Base-by-base conservation (phyloP, 306 rosid genomes). In the Gleditsia sinensis region DNA sequence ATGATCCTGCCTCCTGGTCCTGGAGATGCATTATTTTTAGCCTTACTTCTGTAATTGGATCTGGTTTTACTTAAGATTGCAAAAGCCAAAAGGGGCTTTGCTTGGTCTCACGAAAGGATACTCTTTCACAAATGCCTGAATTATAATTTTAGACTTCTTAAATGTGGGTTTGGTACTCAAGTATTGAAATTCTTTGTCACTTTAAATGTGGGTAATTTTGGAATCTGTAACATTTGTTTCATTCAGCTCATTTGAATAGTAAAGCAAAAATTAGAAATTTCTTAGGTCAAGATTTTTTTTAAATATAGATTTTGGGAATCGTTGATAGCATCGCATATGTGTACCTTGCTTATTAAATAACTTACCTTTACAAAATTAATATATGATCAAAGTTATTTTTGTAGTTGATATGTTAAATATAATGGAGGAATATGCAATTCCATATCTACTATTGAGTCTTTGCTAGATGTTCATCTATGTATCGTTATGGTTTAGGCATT, bases 401-500 rank as follows among this genome's bases (percentile, higher is more conserved):
- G 12, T 57, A 57, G 5, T 57, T 28, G 39, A 1, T 14, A 14
- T 32, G 43, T 59, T 59, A 43, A 30, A 59, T 32, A n/a, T 60
- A 32, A 32, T 16, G 19, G 27, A 60, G 43, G 37, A 59, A 32
- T 14, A 13, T 5, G 2, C 17, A 7, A 14, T 27, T 56, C 20
- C 27, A 13, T 25, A 14, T 57, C 39, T 28, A 27, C 39, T 21
- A 32, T 17, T 60, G 45, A 33, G 67, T 13, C 11, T 34, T 16
- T 21, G 19, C 20, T 61, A 45, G 40, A 51, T 0, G 17, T 68
- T 48, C 20, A 27, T 62, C 70, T 33, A 79, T 79, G 84, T 51
- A 36, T 21, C 66, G 74, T 45, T 62, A 14, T 74, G 69, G 69
- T 33, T 82, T 78, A 56, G 69, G 78, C 9, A 69, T 80, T 62